Conservation (phyloP, 2,329 filamentous ascomycete species). For the Colletotrichum shisoi region DNA sequence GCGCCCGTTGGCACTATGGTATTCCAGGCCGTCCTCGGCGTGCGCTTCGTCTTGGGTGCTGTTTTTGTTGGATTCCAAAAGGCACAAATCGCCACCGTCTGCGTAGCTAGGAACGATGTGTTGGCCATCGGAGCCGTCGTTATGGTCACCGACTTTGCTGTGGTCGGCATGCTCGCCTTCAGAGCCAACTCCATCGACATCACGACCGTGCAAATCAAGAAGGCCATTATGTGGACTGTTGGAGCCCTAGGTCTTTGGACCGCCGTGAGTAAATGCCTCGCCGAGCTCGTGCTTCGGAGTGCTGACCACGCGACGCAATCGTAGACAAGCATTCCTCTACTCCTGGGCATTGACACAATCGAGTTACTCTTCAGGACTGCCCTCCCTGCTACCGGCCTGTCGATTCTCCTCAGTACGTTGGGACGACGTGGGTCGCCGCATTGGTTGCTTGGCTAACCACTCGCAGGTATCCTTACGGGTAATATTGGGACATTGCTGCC, state of each 20-base stretch:
- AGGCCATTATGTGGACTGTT: conserved; percentile 54
- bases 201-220: conserved; percentile 50
- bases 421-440: neutral
- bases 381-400: conserved; percentile 60
- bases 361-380: conserved; percentile 57
- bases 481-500: conserved; percentile 49
- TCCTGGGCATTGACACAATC: conserved; percentile 57
- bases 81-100: conserved; percentile 61
- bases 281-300: neutral
- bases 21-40: conserved; percentile 57
- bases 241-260: conserved; percentile 62
- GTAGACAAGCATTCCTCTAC: conserved; percentile 61
- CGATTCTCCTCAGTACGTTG: conserved; percentile 58
- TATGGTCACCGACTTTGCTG: conserved; percentile 56
- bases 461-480: conserved; percentile 49
- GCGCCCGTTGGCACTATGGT: conserved; percentile 51
- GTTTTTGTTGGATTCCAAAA: conserved; percentile 64
- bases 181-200: conserved; percentile 52
- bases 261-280: conserved; percentile 54
- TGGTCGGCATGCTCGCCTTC: conserved; percentile 54
- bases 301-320: conserved; percentile 31
- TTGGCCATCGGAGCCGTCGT: conserved; percentile 56
- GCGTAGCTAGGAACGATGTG: conserved; percentile 57
- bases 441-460: conserved; percentile 16
- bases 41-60: conserved; percentile 61